These are phyloP conservation scores for Neofusicoccum kwambonambiense DNA, from an alignment of 2,329 filamentous ascomycete species.

Conservation along the genomic window DNA sequence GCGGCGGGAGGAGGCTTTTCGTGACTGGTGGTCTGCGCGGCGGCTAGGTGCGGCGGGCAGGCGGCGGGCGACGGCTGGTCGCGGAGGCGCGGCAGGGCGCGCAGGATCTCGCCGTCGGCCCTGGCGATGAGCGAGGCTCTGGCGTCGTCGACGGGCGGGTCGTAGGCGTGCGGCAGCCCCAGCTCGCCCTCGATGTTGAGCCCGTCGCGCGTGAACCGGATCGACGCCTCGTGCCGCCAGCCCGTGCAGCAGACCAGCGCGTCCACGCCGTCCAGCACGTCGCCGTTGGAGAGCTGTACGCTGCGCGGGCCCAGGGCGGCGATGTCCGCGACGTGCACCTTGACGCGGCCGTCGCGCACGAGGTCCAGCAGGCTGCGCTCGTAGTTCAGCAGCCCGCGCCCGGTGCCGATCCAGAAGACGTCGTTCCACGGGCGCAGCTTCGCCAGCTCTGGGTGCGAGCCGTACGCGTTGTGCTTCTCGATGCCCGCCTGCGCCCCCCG, in stretches of 20 bases:
- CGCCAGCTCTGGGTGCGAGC: slow-evolving; percentile 40
- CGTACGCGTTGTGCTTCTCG: slow-evolving; percentile 46
- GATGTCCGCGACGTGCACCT: slow-evolving; percentile 58
- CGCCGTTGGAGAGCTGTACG: slow-evolving; percentile 50
- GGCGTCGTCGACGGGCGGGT: slow-evolving; percentile 17
- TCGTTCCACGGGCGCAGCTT: slow-evolving; percentile 44
- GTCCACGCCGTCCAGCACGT: slow-evolving; percentile 32
- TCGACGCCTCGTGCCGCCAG: slow-evolving; percentile 53
- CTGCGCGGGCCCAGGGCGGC: slow-evolving; percentile 44
- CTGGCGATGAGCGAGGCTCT: slow-evolving; percentile 2
- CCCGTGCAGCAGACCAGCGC: slow-evolving; percentile 58
- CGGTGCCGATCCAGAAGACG: slow-evolving; percentile 55
- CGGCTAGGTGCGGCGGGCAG: not conserved
- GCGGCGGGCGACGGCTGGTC: not conserved
- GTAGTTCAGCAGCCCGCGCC: slow-evolving; percentile 62
- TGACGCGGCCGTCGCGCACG: slow-evolving; percentile 53
- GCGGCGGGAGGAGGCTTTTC: not conserved
- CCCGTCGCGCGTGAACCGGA: slow-evolving; percentile 44
- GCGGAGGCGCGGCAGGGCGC: slow-evolving; percentile 52
- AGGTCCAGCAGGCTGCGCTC: slow-evolving; percentile 56
- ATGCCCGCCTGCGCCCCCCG: slow-evolving; percentile 55
- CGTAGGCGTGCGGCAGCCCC: slow-evolving; percentile 22
- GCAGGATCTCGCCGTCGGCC: slow-evolving; percentile 54
- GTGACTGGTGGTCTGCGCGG: too few species aligned
- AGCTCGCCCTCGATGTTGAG: slow-evolving; percentile 23